Base-by-base conservation (phyloP, 306 rosid genomes). In the Canavalia gladiata region DNA sequence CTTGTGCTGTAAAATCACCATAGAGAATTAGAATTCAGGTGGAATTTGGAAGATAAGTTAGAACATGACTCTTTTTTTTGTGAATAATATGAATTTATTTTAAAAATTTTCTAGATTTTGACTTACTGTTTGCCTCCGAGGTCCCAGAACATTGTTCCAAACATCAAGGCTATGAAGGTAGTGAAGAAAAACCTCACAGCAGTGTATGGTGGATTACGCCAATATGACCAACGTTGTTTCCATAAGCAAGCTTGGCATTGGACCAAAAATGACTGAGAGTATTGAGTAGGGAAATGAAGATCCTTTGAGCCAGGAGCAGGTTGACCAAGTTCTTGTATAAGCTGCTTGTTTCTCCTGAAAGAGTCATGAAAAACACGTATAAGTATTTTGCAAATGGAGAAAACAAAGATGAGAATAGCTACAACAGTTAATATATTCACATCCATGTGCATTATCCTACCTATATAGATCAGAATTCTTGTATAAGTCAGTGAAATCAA, bases 181-280 rank as follows among this genome's bases (percentile, higher is more conserved):
- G 91, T 82, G 83, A 80, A 85, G 86, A 85, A 65, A 63, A 81
- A 85, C 31, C 87, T 85, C 82, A 83, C 87, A 30, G 89, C 81
- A 69, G 91, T 83, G 77, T 88, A 88, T 30, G 76, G 89, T 2
- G 89, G 89, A 79, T 88, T 88, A 12, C 89, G 87, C 91, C 91
- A 88, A 47, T 88, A 88, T 9, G 91, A 88, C 87, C 72, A 74
- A 39, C 82, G 89, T 63, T 80, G 94, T 84, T 94, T 94, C 97
- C 98, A 94, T 42, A 94, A 75, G 80, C 97, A 92, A 71, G 98
- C 97, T 82, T 86, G 79, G 79, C 89, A 86, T 75, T 94, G 98
- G 47, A 78, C 80, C 79, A 31, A 77, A 73, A 89, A 88, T 3
- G 97, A 77, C 50, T 88, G 93, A 4, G 97, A 91, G 84, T 80